Base-by-base conservation (phyloP, 208 protist species). In the Acanthamoeba healyi region DNA sequence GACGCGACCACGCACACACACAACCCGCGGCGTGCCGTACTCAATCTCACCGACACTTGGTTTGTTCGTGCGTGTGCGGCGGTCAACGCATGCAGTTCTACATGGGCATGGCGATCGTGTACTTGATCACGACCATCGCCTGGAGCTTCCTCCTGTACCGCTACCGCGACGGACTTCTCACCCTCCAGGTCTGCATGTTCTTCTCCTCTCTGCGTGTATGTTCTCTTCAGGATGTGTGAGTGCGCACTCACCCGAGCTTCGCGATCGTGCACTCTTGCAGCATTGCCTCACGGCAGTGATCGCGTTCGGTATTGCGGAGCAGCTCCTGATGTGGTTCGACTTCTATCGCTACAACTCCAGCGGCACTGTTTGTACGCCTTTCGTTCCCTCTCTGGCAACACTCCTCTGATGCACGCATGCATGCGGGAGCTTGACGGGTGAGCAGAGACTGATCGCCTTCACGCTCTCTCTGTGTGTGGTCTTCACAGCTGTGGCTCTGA, bases 141-240 rank as follows among this genome's bases (percentile, higher is more conserved):
- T 90, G 82, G 82, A 36, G 29, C n/a, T 70, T 90, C 58, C 82
- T 70, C 36, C 49, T 70, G 36, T 54, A 72, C 58, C 82, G 82
- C 82, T 90, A n/a, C 40, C 82, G 82, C 49, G 26, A 44, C 17
- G 58, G 58, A 10, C 49, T 87, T 17, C 49, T 87, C 32, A 5
- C 0, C 15, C 79, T 87, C 2, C 79, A 87, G 79, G 79, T 87
- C 15, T 24, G 6, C 19, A 49, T 26, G 15, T 6, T 26, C 51
- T 5, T 58, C 6, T 26, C 22, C 74, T 51, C 10, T 49, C 36
- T 84, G 40, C 7, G 26, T 40, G 74, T 32, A 49, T 82, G 42
- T 22, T 34, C 15, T 29, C n/a, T n/a, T n/a, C n/a, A n/a, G 24
- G 12, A 26, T 49, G 36, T 49, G 26, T 49, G 22, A 6, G 26